Base-by-base conservation (phyloP, 345 rosid species). In the Dipteronia sinensis region DNA sequence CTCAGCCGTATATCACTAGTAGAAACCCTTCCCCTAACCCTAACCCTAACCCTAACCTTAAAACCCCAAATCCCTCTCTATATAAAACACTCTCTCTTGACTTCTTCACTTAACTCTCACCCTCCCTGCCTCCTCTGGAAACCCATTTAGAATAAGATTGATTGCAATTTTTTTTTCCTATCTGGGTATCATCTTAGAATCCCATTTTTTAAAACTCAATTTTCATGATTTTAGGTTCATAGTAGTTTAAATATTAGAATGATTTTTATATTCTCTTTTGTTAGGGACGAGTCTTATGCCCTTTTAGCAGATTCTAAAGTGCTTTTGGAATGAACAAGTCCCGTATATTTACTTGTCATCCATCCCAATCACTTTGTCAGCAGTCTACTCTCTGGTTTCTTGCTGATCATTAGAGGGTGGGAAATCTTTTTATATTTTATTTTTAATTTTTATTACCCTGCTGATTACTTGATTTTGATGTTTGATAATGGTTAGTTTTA, bases 341-440 rank as follows among this genome's bases (percentile, higher is more conserved):
- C 82, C 82, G 71, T 12, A 82, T 10, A 78, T 73, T 51, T 38
- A 55, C 5, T 23, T 31, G 0, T 34, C 1, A 69, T 75, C 77
- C 85, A 73, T 77, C 79, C 65, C n/a, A n/a, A 11, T 82, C 79
- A 82, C 82, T 78, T 76, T 76, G 76, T 82, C 82, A 69, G 80
- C 77, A 71, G 34, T 40, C 17, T 51, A 76, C 0, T 47, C 25
- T 42, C 31, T 58, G 44, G 59, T 78, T 47, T 42, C 23, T 67
- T 67, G 85, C 80, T 82, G 85, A 78, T 76, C 85, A 82, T 78
- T 78, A 44, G 16, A 38, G 77, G 85, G 27, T 82, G 85, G 80
- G 40, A 82, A 12, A 75, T 34, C 38, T 4, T 34, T 34, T 34
- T 34, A 34, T 34, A 34, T 34, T 34, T 34, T 34, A 34, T 5